A percentile compares a stretch with the other conserved stretches of the same genome.
Evolutionary conservation across 129 eudicot genomes (phyloP).

Genomic region (Sambucus nigra): DNA sequence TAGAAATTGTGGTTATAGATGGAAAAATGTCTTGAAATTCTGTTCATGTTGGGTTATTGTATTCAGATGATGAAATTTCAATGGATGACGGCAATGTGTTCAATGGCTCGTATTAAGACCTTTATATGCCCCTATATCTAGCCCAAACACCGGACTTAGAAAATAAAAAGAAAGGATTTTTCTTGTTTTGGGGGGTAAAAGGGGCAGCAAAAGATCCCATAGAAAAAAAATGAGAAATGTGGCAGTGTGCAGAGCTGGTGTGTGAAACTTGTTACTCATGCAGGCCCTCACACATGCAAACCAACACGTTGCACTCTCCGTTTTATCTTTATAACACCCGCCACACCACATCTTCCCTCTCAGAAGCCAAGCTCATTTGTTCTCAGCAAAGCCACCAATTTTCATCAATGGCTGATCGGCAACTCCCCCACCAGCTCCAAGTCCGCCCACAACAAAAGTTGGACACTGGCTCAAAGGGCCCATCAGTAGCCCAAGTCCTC

Average conservation of each 20-base stretch:
- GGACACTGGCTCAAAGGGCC: slow-evolving; percentile 20
- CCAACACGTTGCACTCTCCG: slow-evolving; percentile 4
- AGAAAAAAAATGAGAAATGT: slow-evolving; percentile 4
- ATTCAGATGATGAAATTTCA: no score
- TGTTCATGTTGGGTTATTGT: no score
- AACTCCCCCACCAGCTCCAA: slow-evolving; percentile 47
- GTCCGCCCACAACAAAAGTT: slow-evolving; percentile 49
- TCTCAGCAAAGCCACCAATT: neutral
- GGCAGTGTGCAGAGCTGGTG: neutral
- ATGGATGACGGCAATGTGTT: no score
- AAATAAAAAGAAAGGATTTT: no score
- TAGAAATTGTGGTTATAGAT: no score
- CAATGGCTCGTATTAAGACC: no score
- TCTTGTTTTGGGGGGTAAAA: no score
- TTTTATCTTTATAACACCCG: neutral
- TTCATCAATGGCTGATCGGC: slow-evolving; percentile 29
- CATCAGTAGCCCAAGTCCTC: slow-evolving; percentile 50
- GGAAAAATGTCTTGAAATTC: no score
- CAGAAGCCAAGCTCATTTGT: neutral
- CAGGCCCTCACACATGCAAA: neutral
- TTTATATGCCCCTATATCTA: no score
- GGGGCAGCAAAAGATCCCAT: neutral
- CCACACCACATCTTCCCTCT: neutral
- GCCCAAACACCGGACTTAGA: no score
- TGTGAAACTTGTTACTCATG: slow-evolving; percentile 12